Base-by-base conservation (phyloP, 192 early-diverging fungal species). In the Backusella westeae region DNA sequence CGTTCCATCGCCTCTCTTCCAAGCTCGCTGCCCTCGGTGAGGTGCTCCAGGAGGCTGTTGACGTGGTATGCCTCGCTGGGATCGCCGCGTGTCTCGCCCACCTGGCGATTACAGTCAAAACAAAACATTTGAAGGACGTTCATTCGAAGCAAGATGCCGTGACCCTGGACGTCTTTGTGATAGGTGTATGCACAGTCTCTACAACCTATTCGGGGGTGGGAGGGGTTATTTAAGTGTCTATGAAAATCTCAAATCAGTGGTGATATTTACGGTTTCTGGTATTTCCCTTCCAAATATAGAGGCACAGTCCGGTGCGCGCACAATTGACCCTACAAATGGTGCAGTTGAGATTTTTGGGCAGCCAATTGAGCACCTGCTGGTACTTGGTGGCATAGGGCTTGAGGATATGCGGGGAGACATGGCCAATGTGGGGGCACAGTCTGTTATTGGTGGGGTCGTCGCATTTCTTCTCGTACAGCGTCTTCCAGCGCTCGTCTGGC, bases 251-350 rank as follows among this genome's bases (percentile, higher is more conserved):
- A 32, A 32, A 32, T 32, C 29, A 32, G 29, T 32, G 29, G 29
- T 32, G 29, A 32, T 49, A 41, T 34, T 75, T 77, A 81, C 80
- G 67, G 12, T 74, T 46, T 49, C 80, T 68, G 4, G 56, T 69
- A 39, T 77, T 77, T n/a, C 80, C 80, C 42, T 77, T 68, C 80
- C 80, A 81, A 19, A 81, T 42, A 36, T 81, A 81, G 8, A 81
- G 68, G 32, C 80, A 81, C 8, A 77, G 15, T 3, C 80, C 76
- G 2, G 68, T 68, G 26, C 77, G 72, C 0, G 71, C 17, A 46
- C 77, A 67, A 15, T 74, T 69, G 3, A n/a, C 32, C 2, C 73
- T 68, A 66, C 80, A 81, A 10, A 73, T 70, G 29, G 26, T 63
- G 41, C 80, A 81, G 52, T 75, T 77, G 15, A 81, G 53, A 5